phyloP scores from a whole-genome alignment of 192 early-diverging fungal species.

The Umbelopsis vinacea region DNA sequence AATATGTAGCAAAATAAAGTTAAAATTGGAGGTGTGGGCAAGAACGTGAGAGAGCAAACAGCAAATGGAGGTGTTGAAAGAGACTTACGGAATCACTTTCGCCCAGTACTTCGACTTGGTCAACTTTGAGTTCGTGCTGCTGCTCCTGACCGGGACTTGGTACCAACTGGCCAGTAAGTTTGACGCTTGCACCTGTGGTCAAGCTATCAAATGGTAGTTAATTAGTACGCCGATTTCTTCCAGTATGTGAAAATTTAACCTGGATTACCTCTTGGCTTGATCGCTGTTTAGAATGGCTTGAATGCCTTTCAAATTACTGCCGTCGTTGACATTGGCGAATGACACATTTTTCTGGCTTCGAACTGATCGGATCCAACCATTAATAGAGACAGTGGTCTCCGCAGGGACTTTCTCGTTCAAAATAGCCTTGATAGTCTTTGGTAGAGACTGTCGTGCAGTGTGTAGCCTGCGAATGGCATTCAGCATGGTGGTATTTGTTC shows the following conservation, averaged over 20 bases:
- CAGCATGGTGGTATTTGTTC: neutral
- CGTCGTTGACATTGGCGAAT: conserved; percentile 82
- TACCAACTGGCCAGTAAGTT: conserved; percentile 69
- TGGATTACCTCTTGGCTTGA: conserved; percentile 54
- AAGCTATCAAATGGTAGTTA: conserved; percentile 43
- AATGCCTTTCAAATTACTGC: conserved; percentile 69
- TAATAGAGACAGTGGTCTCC: conserved; percentile 46
- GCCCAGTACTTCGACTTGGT: conserved; percentile 57
- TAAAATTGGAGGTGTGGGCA: neutral
- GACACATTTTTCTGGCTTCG: conserved; percentile 77
- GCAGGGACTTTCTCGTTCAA: neutral
- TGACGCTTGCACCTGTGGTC: conserved; percentile 73
- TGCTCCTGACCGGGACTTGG: conserved; percentile 74
- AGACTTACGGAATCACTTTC: conserved; percentile 54
- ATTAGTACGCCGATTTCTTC: neutral
- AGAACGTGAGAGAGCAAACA: neutral
- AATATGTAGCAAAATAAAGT: neutral
- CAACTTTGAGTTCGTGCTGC: conserved; percentile 69
- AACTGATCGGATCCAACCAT: conserved; percentile 86
- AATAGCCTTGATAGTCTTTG: conserved; percentile 27
- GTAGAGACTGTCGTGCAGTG: conserved; percentile 8
- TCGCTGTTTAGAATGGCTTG: conserved; percentile 65
- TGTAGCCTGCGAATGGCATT: conserved; percentile 18
- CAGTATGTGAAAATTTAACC: neutral
- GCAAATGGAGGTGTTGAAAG: neutral